Evolutionary conservation across 441 rosid species (phyloP).

Genomic region (Pelargonium fulgidum): DNA sequence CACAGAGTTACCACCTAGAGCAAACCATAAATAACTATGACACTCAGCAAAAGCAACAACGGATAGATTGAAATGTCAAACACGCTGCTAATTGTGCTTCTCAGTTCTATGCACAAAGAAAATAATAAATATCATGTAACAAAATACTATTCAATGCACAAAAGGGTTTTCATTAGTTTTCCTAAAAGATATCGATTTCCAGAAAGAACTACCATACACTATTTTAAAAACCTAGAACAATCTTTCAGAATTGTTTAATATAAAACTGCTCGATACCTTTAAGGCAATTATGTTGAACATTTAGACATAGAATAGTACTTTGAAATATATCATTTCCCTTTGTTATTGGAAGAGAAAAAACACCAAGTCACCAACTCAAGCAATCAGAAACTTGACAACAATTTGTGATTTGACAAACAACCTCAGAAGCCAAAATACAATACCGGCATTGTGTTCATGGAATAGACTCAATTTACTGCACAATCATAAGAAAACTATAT

Average conservation of each 20-base stretch:
- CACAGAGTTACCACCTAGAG: conserved; percentile 90
- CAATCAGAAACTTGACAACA: too few species aligned
- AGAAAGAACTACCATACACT: background rate
- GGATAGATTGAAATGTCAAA: background rate
- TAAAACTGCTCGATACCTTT: too few species aligned
- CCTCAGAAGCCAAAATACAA: too few species aligned
- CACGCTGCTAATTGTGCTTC: background rate
- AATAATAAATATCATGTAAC: background rate
- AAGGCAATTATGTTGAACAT: too few species aligned
- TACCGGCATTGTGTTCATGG: too few species aligned
- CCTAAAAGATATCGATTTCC: background rate
- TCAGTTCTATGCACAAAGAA: background rate
- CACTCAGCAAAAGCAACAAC: background rate
- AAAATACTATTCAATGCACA: background rate
- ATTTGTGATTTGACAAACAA: too few species aligned
- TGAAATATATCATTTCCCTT: too few species aligned
- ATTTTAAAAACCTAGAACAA: background rate
- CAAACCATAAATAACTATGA: conserved; percentile 6
- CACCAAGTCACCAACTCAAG: too few species aligned
- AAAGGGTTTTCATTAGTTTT: background rate
- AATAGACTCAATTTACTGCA: too few species aligned
- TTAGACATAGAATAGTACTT: too few species aligned
- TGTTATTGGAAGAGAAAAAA: too few species aligned
- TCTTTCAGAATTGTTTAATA: background rate
- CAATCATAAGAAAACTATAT: too few species aligned